Conservation (phyloP, 306 rosid species). For the Dryas alaskensis region DNA sequence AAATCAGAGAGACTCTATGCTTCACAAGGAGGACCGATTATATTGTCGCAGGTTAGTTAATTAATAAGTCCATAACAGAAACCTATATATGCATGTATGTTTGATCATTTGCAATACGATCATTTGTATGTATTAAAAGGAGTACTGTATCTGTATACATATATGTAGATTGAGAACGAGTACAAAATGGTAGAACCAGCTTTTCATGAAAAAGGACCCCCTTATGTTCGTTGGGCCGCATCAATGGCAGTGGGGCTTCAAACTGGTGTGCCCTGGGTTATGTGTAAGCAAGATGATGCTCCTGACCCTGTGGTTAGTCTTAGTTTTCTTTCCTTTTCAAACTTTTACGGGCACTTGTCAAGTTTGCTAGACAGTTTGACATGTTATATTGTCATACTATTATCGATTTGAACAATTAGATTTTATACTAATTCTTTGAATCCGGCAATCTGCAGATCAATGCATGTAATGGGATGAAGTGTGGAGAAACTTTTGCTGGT, state of each 20-base stretch:
- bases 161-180: constrained; percentile 84
- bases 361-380: background rate
- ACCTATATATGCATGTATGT: no score
- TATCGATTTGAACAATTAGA: background rate
- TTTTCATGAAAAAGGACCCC: constrained; percentile 52
- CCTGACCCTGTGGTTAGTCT: constrained; percentile 76
- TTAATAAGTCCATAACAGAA: background rate
- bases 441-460: constrained; percentile 46
- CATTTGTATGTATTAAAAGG: no score
- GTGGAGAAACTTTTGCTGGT: constrained; percentile 72
- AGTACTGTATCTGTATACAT: background rate
- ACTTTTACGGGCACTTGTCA: background rate
- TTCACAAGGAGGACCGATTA: constrained; percentile 90
- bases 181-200: constrained; percentile 50
- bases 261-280: constrained; percentile 88
- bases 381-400: background rate
- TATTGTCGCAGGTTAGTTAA: constrained; percentile 69
- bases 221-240: constrained; percentile 86
- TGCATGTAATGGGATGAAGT: constrained; percentile 67
- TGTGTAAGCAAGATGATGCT: constrained; percentile 94
- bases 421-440: background rate
- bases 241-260: constrained; percentile 69
- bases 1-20: constrained; percentile 70
- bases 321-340: background rate
- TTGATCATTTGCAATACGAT: no score